Evolutionary conservation across 2,329 filamentous ascomycete genomes (phyloP), one percentile per base, ranked within the genome.

Genomic region (Claviceps paspali): DNA sequence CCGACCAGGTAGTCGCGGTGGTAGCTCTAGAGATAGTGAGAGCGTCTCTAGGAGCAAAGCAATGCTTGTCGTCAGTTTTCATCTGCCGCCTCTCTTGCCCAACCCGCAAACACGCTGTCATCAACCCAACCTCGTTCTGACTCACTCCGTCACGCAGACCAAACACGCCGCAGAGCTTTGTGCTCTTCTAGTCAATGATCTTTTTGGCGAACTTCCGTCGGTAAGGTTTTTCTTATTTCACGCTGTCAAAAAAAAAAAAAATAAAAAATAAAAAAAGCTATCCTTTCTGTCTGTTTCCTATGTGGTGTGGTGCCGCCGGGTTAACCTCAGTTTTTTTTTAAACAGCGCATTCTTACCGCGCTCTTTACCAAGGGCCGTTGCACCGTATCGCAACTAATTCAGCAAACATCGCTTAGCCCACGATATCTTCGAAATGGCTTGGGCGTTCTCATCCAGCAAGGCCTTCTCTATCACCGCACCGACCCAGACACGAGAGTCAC

Each of bases 131-230:
- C 43, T 41, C 38, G 39, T 23, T 38, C 49, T 53, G 40, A 55
- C 47, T n/a, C 39, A 30, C 33, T 37, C 17, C 34, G 29, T 35
- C 41, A n/a, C n/a, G 15, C 44, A 79, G 75, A 76, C 74, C 43
- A 76, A 85, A 65, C 73, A 82, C 56, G 70, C 82, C 48, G 76
- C 81, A 52, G 84, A 95, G 73, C 82, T 96, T 54, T 94, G 85
- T 67, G 74, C 79, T 64, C 76, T 93, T 55, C 72, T 95, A 45
- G 79, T 96, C 45, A 78, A 86, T 54, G 86, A 95, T 56, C 70
- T 83, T 41, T 88, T 91, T 59, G 91, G 91, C 54, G 83, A 93
- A 63, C 76, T 96, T 41, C 85, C 86, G 44, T 84, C 85, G 55
- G 88, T 95, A 81, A 41, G 43, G 14, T 12, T n/a, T 7, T 23